phyloP scores from a whole-genome alignment of 805 yeast genomes.

The Metschnikowia baotianmanensis region DNA sequence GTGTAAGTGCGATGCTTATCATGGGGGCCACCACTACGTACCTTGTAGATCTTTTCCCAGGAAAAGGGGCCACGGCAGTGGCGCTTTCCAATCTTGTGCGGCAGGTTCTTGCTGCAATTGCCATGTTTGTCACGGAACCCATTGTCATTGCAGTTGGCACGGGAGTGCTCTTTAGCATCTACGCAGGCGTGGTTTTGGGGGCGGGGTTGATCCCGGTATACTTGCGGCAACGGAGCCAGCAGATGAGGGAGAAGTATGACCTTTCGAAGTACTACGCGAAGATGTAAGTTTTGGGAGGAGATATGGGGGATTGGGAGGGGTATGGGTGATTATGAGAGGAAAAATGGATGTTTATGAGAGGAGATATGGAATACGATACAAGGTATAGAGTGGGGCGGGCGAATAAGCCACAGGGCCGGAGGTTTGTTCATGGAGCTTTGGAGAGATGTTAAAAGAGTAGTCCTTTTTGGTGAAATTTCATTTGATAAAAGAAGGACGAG shows the following conservation, averaged over 20 bases:
- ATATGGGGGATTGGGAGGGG: too few relatives aligned
- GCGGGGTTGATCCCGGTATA: conserved; percentile 42
- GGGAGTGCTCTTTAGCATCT: conserved; percentile 67
- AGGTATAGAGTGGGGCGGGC: too few relatives aligned
- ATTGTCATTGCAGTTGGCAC: conserved; percentile 61
- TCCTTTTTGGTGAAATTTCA: too few relatives aligned
- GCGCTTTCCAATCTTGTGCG: conserved; percentile 77
- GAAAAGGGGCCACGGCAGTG: conserved; percentile 85
- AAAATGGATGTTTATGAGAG: too few relatives aligned
- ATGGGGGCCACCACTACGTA: conserved; percentile 81
- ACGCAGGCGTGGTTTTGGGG: conserved; percentile 54
- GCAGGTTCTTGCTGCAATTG: conserved; percentile 70
- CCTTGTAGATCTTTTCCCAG: conserved; percentile 80
- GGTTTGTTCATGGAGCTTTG: too few relatives aligned
- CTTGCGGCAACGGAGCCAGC: conserved; percentile 54
- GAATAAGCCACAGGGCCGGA: too few relatives aligned
- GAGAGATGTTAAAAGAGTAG: too few relatives aligned
- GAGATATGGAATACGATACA: too few relatives aligned
- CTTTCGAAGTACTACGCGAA: conserved; percentile 31
- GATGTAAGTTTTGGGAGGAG: too few relatives aligned
- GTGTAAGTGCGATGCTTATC: conserved; percentile 78
- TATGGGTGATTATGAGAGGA: too few relatives aligned
- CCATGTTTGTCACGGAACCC: conserved; percentile 75
- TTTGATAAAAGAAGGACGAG: too few relatives aligned
- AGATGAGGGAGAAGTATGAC: conserved; percentile 63